Percentiles rank a stretch among this genome's conserved stretches.
Conservation (phyloP, 345 rosid species). For the Salix koriyanagi region DNA sequence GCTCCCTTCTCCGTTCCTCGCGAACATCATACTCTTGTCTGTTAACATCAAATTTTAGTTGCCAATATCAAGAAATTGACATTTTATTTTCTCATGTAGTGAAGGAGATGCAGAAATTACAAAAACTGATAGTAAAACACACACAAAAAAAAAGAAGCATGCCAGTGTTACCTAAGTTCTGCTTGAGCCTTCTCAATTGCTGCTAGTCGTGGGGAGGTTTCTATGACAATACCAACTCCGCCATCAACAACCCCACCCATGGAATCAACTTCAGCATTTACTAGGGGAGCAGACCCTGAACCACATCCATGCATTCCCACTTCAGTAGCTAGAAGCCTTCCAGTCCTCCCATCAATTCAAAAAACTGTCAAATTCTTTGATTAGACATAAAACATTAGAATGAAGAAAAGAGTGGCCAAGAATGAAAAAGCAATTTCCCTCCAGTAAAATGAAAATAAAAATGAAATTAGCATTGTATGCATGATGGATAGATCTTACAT, state of each 20-base stretch:
- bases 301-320: constrained; percentile 74
- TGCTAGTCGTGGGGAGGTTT: constrained; percentile 82
- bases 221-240: constrained; percentile 78
- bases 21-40: constrained; percentile 98
- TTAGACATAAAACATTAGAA: neutral
- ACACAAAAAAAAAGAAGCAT: neutral
- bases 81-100: neutral
- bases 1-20: constrained; percentile 88
- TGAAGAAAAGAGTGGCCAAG: neutral
- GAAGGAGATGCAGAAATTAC: neutral
- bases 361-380: constrained; percentile 9
- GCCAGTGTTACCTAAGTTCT: constrained; percentile 69
- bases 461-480: neutral
- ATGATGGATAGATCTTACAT: neutral
- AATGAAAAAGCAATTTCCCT: neutral
- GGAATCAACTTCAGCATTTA: constrained; percentile 99
- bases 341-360: constrained; percentile 13
- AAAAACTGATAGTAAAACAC: neutral
- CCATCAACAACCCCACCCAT: constrained; percentile 99
- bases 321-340: constrained; percentile 11
- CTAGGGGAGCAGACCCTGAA: constrained; percentile 51
- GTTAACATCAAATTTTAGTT: constrained; percentile 30
- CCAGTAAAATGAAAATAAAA: neutral
- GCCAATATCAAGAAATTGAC: neutral
- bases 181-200: constrained; percentile 97